Percentiles rank a stretch among this genome's conserved stretches.
Conservation (phyloP, 1,284 basidiomycete genomes). For the Neolentinus lepideus region DNA sequence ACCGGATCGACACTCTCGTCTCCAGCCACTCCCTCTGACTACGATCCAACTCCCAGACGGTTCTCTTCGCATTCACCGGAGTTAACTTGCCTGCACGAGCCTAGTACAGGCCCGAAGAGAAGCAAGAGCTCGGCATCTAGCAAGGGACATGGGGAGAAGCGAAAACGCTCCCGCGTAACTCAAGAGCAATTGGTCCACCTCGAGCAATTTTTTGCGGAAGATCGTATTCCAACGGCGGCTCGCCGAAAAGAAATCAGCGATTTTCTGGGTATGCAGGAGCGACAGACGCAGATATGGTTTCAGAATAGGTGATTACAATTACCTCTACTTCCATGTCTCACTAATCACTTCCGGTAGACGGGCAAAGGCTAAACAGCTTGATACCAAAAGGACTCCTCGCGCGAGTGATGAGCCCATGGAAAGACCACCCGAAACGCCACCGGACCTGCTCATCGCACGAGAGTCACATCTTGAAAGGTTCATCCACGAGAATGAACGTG, state of each 20-base stretch:
- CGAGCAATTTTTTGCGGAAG: constrained; percentile 59
- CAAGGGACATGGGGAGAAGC: constrained; percentile 46
- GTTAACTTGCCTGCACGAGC: neutral
- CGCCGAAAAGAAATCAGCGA: constrained; percentile 68
- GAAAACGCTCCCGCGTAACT: constrained; percentile 70
- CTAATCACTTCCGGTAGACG: constrained; percentile 36
- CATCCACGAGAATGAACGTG: constrained; percentile 69
- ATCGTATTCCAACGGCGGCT: constrained; percentile 64
- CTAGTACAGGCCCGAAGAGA: neutral
- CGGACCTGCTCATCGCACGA: constrained; percentile 42
- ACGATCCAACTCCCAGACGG: neutral
- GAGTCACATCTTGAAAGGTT: constrained; percentile 54
- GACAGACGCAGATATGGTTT: constrained; percentile 84
- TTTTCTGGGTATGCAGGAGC: constrained; percentile 73
- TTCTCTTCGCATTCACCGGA: neutral
- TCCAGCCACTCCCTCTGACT: neutral
- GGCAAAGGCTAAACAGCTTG: constrained; percentile 70
- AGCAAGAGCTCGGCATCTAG: constrained; percentile 3
- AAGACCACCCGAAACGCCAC: constrained; percentile 41
- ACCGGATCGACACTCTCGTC: neutral
- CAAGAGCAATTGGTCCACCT: constrained; percentile 69
- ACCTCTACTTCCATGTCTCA: constrained; percentile 2
- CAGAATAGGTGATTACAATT: constrained; percentile 59
- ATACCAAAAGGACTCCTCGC: constrained; percentile 32
- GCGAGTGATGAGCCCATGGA: constrained; percentile 31